These are phyloP conservation scores for Lactifluus subvellereus DNA, from an alignment of 768 basidiomycete species.

Conservation along the genomic window DNA sequence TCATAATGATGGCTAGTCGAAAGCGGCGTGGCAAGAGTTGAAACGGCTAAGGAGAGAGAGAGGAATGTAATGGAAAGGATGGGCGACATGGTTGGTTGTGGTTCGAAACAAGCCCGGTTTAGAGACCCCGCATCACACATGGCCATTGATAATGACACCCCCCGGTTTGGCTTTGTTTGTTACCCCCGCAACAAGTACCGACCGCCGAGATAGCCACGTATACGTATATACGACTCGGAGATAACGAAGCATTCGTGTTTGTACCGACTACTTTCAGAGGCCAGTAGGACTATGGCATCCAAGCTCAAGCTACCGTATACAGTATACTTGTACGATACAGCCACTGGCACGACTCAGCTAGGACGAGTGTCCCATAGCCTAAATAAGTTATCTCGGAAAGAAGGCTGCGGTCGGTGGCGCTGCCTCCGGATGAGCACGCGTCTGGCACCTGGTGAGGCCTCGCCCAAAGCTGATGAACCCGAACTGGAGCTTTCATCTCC, in stretches of 20 bases:
- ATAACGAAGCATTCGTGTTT: background rate
- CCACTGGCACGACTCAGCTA: no score
- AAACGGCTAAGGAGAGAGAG: conserved; percentile 35
- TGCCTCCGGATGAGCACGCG: background rate
- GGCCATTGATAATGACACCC: background rate
- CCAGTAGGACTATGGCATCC: background rate
- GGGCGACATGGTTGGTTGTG: conserved; percentile 32
- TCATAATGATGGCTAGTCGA: conserved; percentile 38
- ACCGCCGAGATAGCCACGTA: background rate
- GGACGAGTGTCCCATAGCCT: conserved; percentile 7
- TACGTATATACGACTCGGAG: background rate
- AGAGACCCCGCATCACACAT: no score
- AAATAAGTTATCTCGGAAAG: conserved; percentile 12
- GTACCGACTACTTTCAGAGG: no score
- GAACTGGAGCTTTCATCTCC: conserved; percentile 2
- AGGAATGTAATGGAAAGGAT: conserved; percentile 26
- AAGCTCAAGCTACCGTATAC: background rate
- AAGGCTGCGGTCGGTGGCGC: conserved; percentile 4
- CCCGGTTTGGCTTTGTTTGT: conserved; percentile 16
- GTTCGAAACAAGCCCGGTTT: conserved; percentile 16
- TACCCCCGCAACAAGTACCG: background rate
- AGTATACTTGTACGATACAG: background rate
- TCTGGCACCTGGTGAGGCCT: conserved; percentile 5
- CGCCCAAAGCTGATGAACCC: background rate
- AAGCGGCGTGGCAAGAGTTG: conserved; percentile 39